A percentile compares a stretch with the other conserved stretches of the same genome.
Evolutionary conservation across 2,329 filamentous ascomycete species (phyloP).

Genomic region (Penicillium sp.): DNA sequence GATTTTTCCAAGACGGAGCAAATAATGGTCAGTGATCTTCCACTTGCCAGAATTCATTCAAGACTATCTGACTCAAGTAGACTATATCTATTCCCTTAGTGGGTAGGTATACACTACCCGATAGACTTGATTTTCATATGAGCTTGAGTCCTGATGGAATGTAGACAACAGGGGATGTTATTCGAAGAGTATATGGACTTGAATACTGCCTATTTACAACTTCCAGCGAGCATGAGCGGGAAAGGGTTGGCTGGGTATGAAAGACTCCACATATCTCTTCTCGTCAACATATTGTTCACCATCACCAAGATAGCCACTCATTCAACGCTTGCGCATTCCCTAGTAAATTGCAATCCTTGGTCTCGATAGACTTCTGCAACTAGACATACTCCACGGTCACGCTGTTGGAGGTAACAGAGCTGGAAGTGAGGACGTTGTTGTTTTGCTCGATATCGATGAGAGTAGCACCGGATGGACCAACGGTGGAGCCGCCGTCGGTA

Average conservation of each 20-base stretch:
- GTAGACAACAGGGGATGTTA: too few species aligned
- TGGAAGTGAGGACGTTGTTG: slow-evolving; percentile 43
- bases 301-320: neutral
- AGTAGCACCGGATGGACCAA: slow-evolving; percentile 45
- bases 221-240: neutral
- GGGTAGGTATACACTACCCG: neutral
- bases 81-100: neutral
- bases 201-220: neutral
- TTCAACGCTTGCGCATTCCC: too few species aligned
- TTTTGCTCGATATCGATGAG: slow-evolving; percentile 56
- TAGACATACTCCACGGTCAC: slow-evolving; percentile 38
- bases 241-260: neutral
- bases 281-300: neutral
- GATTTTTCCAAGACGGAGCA: neutral
- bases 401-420: slow-evolving; percentile 26
- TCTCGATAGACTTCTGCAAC: neutral
- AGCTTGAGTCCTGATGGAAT: neutral
- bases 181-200: neutral
- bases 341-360: neutral
- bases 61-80: too few species aligned
- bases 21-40: neutral
- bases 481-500: slow-evolving; percentile 36
- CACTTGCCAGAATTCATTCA: neutral
- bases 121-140: neutral
- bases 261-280: too few species aligned